A percentile compares a stretch with the other conserved stretches of the same genome.
These are phyloP conservation scores for Hypholoma fasciculare DNA, from an alignment of 768 basidiomycete species.

Conservation along the genomic window DNA sequence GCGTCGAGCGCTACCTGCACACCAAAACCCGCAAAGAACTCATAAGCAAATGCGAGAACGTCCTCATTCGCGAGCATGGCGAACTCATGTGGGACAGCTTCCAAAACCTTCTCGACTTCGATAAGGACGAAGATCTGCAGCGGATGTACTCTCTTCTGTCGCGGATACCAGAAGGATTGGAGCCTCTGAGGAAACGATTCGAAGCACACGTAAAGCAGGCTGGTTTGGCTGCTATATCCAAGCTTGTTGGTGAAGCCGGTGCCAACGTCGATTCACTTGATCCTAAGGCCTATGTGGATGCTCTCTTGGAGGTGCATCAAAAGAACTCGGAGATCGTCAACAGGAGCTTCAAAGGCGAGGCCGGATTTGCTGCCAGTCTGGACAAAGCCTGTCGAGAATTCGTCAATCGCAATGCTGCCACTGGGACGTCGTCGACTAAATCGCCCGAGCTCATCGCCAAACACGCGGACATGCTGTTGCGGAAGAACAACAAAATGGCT, in stretches of 20 bases:
- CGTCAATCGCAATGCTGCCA: slow-evolving; percentile 92
- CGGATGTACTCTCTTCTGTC: slow-evolving; percentile 95
- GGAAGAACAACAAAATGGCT: slow-evolving; percentile 96
- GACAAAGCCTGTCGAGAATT: slow-evolving; percentile 98
- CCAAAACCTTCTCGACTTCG: slow-evolving; percentile 88
- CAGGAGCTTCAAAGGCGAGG: slow-evolving; percentile 91
- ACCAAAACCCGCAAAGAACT: slow-evolving; percentile 87
- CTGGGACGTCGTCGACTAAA: slow-evolving; percentile 84
- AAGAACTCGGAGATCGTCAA: slow-evolving; percentile 94
- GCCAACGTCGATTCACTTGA: slow-evolving; percentile 71
- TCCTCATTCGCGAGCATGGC: slow-evolving; percentile 88
- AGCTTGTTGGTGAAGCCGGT: slow-evolving; percentile 67
- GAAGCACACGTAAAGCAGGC: slow-evolving; percentile 95
- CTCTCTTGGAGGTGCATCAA: slow-evolving; percentile 87
- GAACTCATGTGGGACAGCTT: slow-evolving; percentile 96
- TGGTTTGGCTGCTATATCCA: slow-evolving; percentile 82
- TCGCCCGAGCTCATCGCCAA: slow-evolving; percentile 95
- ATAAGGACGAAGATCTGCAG: slow-evolving; percentile 94
- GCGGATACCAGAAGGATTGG: slow-evolving; percentile 91
- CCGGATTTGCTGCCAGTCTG: slow-evolving; percentile 92
- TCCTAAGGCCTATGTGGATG: slow-evolving; percentile 95
- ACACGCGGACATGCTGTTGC: slow-evolving; percentile 87
- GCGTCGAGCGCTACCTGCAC: slow-evolving; percentile 94
- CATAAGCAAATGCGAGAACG: slow-evolving; percentile 87
- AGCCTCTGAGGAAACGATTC: slow-evolving; percentile 91